phyloP scores from a whole-genome alignment of 805 yeast species.

The Vanderwaltozyma verrucispora region DNA sequence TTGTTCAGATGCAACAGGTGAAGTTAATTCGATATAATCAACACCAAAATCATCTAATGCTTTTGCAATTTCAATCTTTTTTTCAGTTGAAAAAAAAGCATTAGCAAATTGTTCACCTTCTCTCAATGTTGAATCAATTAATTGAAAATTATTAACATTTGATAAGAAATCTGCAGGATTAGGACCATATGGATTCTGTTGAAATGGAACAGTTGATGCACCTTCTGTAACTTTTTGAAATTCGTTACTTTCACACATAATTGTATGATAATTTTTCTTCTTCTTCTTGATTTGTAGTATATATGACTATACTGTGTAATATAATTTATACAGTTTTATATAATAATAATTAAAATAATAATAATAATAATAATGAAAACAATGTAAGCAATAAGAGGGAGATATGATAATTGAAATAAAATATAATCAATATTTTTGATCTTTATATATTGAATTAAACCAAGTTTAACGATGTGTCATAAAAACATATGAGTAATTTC shows the following conservation, averaged over 20 bases:
- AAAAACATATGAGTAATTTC: too few relatives aligned
- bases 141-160: constrained; percentile 78
- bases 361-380: too few relatives aligned
- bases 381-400: too few relatives aligned
- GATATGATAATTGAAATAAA: too few relatives aligned
- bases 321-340: too few relatives aligned
- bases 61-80: constrained; percentile 92
- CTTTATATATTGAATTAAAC: too few relatives aligned
- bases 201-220: constrained; percentile 2
- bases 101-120: constrained; percentile 99
- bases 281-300: too few relatives aligned
- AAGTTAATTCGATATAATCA: constrained; percentile 95
- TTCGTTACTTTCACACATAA: constrained; percentile 5
- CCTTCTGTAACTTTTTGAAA: constrained; percentile 10
- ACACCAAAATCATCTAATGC: constrained; percentile 97
- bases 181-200: constrained; percentile 81
- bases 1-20: constrained; percentile 97
- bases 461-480: too few relatives aligned
- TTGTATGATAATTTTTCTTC: too few relatives aligned
- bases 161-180: constrained; percentile 87
- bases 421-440: too few relatives aligned
- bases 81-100: constrained; percentile 89
- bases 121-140: constrained; percentile 91
- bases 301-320: background rate
- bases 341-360: too few relatives aligned